Percentiles rank a stretch among this genome's conserved stretches.
phyloP scores from a whole-genome alignment of 768 basidiomycete genomes.

The Mycena floridula region DNA sequence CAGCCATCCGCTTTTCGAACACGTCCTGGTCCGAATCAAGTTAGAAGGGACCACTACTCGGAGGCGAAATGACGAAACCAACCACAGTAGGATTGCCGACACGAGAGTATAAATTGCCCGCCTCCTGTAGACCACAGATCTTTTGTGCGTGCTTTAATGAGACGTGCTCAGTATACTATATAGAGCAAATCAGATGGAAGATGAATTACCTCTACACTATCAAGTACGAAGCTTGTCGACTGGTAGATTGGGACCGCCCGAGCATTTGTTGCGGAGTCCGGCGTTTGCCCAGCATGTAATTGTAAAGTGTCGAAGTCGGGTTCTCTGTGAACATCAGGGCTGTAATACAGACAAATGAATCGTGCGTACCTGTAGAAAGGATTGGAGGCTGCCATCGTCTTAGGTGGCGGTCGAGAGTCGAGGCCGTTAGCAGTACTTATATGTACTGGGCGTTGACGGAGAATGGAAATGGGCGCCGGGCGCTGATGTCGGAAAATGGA shows the following conservation, averaged over 20 bases:
- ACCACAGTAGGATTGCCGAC: conserved; percentile 66
- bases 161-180: conserved; percentile 1
- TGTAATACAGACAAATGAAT: too few species aligned
- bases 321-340: conserved; percentile 31
- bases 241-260: conserved; percentile 78
- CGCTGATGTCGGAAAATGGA: too few species aligned
- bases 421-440: too few species aligned
- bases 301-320: conserved; percentile 80
- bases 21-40: conserved; percentile 41
- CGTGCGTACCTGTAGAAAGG: too few species aligned
- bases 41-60: neutral
- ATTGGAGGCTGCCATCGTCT: too few species aligned
- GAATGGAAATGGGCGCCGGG: too few species aligned
- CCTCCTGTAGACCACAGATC: conserved; percentile 56
- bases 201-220: conserved; percentile 51
- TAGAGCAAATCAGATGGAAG: neutral
- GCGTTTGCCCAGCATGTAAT: conserved; percentile 68
- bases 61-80: conserved; percentile 1
- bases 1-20: conserved; percentile 50
- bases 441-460: too few species aligned
- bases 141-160: conserved; percentile 57
- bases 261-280: conserved; percentile 61
- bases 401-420: too few species aligned
- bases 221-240: conserved; percentile 69
- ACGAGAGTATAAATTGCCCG: conserved; percentile 60